A percentile compares a stretch with the other conserved stretches of the same genome.
phyloP scores from a whole-genome alignment of 225 moss, liverwort and hornwort genomes.

The Anthoceros angustus region DNA sequence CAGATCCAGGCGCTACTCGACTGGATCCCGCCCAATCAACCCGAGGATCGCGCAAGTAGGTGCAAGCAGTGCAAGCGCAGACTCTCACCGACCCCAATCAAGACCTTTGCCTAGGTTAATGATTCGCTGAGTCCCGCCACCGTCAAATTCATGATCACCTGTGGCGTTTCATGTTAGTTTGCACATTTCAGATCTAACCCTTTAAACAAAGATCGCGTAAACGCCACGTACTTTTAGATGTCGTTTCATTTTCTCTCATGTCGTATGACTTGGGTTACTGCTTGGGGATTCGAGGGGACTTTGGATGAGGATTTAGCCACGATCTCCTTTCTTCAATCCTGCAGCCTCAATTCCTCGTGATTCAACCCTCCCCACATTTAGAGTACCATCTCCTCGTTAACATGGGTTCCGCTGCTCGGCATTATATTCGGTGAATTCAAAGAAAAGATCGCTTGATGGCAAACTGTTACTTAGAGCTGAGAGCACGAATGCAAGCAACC shows the following conservation, averaged over 20 bases:
- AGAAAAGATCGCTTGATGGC: background rate
- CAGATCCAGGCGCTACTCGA: background rate
- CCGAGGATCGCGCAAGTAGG: background rate
- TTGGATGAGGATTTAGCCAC: background rate
- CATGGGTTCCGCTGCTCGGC: too few species aligned
- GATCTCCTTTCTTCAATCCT: background rate
- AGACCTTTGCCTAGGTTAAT: background rate
- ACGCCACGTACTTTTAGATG: background rate
- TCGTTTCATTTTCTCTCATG: background rate
- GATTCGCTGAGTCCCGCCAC: background rate
- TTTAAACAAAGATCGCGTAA: background rate
- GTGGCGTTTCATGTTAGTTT: background rate
- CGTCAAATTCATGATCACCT: background rate
- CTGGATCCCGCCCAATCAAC: background rate
- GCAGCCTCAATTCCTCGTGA: background rate
- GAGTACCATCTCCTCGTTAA: too few species aligned
- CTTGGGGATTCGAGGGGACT: background rate
- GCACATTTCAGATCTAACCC: background rate
- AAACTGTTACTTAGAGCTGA: background rate
- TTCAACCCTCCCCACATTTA: too few species aligned
- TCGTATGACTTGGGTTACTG: background rate
- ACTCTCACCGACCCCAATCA: background rate
- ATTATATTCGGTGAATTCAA: background rate
- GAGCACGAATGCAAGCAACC: background rate
- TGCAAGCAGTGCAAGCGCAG: background rate